Evolutionary conservation across 345 rosid genomes (phyloP).

Genomic region (Gossypium sturtianum): DNA sequence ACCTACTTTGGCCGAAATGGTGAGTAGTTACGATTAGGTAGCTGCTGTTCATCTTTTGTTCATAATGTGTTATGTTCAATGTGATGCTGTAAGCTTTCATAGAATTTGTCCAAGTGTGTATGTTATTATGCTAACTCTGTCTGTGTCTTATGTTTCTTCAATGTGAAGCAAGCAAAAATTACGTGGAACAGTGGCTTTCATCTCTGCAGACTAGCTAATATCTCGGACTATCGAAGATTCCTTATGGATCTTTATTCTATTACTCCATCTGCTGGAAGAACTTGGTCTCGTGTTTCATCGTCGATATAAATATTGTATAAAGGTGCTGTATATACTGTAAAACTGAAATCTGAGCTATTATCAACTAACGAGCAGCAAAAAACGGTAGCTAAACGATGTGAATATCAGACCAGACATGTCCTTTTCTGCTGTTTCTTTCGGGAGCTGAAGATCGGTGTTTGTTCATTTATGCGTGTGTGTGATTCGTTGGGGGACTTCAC

Average conservation of each 20-base stretch:
- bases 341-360: not conserved
- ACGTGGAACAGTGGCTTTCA: not conserved
- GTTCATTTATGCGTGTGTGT: not conserved
- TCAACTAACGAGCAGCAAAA: not conserved
- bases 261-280: slow-evolving; percentile 12
- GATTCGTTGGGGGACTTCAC: not conserved
- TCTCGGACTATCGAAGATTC: not conserved
- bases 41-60: no score
- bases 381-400: not conserved
- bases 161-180: not conserved
- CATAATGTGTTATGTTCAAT: no score
- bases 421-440: not conserved
- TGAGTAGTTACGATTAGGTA: no score
- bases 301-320: slow-evolving; percentile 8
- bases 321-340: not conserved
- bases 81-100: not conserved
- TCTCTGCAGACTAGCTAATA: slow-evolving; percentile 19
- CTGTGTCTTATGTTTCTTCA: not conserved
- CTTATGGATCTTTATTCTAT: not conserved
- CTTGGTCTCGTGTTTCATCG: slow-evolving; percentile 4
- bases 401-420: not conserved
- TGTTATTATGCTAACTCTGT: not conserved
- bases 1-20: no score
- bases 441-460: not conserved
- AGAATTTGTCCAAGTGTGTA: not conserved